Evolutionary conservation across 805 yeast genomes (phyloP).

Genomic region (Candida ficus): DNA sequence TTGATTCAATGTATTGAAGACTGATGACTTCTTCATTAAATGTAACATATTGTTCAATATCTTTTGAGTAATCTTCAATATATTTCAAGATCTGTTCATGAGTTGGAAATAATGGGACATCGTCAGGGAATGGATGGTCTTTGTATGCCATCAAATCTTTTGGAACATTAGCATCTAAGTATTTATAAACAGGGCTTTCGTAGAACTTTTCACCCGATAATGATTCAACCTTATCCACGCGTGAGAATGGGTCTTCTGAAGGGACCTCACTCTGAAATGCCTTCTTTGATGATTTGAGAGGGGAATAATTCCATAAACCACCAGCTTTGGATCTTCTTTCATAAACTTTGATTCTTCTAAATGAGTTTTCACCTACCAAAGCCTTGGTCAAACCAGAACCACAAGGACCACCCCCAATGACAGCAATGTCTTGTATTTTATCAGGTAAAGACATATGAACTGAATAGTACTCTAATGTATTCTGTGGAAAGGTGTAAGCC

Average conservation of each 20-base stretch:
- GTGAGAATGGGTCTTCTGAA: constrained; percentile 22
- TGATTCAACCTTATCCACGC: constrained; percentile 15
- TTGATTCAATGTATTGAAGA: constrained; percentile 23
- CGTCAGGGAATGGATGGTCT: constrained; percentile 42
- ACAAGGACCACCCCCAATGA: constrained; percentile 76
- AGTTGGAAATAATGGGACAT: constrained; percentile 49
- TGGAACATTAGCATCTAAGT: constrained; percentile 67
- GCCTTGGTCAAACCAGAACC: constrained; percentile 68
- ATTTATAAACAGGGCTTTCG: constrained; percentile 57
- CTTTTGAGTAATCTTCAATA: constrained; percentile 47
- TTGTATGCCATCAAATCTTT: constrained; percentile 62
- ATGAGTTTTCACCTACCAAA: constrained; percentile 43
- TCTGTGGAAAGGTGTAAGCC: too few relatives aligned
- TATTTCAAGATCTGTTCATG: constrained; percentile 60
- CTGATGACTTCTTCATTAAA: constrained; percentile 45
- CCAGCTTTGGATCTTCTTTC: constrained; percentile 61
- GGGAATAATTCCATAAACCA: constrained; percentile 68
- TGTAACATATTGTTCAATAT: constrained; percentile 34
- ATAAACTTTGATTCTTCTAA: constrained; percentile 46
- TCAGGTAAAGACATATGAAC: not conserved
- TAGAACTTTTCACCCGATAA: constrained; percentile 29
- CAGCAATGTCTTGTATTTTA: constrained; percentile 38
- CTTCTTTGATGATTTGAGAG: constrained; percentile 10
- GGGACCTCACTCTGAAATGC: constrained; percentile 23
- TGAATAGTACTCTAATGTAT: too few relatives aligned